Percentiles rank a stretch among this genome's conserved stretches.
Evolutionary conservation across 1,284 basidiomycete genomes (phyloP).

Genomic region (Macrocystidia cucumis): DNA sequence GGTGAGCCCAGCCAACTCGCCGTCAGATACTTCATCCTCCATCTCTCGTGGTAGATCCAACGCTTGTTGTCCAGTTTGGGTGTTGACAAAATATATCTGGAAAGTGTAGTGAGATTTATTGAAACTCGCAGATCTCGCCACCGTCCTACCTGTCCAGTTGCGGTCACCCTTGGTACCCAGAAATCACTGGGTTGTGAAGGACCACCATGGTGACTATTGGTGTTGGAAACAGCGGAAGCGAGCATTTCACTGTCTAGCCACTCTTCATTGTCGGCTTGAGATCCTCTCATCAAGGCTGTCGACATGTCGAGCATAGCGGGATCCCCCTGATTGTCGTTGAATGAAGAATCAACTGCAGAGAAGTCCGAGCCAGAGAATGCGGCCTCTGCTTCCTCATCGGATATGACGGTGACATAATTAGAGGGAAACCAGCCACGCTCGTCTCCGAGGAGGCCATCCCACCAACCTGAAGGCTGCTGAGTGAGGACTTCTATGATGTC

Average conservation of each 20-base stretch:
- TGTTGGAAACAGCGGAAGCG: constrained; percentile 20
- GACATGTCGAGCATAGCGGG: constrained; percentile 41
- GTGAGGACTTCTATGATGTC: constrained; percentile 95
- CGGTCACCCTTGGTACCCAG: constrained; percentile 71
- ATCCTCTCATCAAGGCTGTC: constrained; percentile 36
- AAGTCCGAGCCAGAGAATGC: constrained; percentile 46
- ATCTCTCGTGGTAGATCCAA: constrained; percentile 77
- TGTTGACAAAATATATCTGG: constrained; percentile 92
- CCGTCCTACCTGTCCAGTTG: constrained; percentile 61
- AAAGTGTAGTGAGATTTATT: constrained; percentile 7
- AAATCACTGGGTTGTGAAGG: constrained; percentile 56
- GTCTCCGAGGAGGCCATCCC: constrained; percentile 90
- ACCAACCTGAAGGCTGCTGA: constrained; percentile 93
- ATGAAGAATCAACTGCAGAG: constrained; percentile 21
- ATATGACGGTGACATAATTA: constrained; percentile 83
- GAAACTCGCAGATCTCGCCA: constrained; percentile 4
- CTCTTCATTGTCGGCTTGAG: constrained; percentile 34
- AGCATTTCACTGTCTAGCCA: constrained; percentile 42
- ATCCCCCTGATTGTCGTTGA: constrained; percentile 14
- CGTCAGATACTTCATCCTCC: constrained; percentile 54
- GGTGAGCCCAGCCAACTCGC: constrained; percentile 48
- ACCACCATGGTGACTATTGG: constrained; percentile 18
- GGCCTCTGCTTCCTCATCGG: constrained; percentile 73
- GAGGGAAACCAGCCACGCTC: constrained; percentile 97
- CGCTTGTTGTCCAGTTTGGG: constrained; percentile 81